phyloP scores from a whole-genome alignment of 2,329 filamentous ascomycete species.

The Phaeomoniella chlamydospora region DNA sequence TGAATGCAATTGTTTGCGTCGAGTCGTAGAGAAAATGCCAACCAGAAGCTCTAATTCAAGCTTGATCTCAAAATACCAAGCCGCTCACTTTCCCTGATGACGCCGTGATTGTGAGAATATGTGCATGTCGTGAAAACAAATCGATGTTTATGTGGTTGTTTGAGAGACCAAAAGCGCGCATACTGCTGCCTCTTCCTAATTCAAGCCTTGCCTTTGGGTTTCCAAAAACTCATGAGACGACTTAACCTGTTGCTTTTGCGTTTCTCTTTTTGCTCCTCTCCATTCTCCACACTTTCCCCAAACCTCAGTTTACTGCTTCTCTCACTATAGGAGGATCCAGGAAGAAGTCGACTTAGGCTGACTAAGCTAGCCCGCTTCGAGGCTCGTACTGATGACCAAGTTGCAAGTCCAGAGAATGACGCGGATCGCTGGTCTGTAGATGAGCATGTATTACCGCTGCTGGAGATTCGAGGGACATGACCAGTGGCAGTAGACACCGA shows the following conservation, averaged over 20 bases:
- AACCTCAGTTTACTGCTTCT: slow-evolving; percentile 26
- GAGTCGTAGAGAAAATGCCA: too few species aligned
- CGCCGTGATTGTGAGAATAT: too few species aligned
- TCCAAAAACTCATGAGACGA: slow-evolving; percentile 34
- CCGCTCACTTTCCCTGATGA: too few species aligned
- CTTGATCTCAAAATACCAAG: too few species aligned
- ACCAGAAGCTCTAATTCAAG: too few species aligned
- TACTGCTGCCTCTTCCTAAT: too few species aligned
- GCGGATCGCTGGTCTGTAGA: slow-evolving; percentile 26
- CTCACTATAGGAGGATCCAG: slow-evolving; percentile 24
- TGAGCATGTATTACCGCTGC: slow-evolving; percentile 23
- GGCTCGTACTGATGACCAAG: slow-evolving; percentile 13
- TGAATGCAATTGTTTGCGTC: too few species aligned
- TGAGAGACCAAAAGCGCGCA: too few species aligned
- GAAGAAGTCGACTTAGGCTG: slow-evolving; percentile 32
- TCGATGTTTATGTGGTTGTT: too few species aligned
- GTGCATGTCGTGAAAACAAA: too few species aligned
- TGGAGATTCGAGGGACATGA: slow-evolving; percentile 26
- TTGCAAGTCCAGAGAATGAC: slow-evolving; percentile 26
- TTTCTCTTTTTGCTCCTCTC: slow-evolving; percentile 21
- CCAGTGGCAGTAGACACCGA: slow-evolving; percentile 32
- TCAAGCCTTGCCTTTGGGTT: slow-evolving; percentile 26
- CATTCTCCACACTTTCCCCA: slow-evolving; percentile 26
- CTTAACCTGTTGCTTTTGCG: slow-evolving; percentile 30
- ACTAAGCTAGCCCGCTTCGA: slow-evolving; percentile 32